phyloP scores from a whole-genome alignment of 805 yeast species.

The Candida suzukii region DNA sequence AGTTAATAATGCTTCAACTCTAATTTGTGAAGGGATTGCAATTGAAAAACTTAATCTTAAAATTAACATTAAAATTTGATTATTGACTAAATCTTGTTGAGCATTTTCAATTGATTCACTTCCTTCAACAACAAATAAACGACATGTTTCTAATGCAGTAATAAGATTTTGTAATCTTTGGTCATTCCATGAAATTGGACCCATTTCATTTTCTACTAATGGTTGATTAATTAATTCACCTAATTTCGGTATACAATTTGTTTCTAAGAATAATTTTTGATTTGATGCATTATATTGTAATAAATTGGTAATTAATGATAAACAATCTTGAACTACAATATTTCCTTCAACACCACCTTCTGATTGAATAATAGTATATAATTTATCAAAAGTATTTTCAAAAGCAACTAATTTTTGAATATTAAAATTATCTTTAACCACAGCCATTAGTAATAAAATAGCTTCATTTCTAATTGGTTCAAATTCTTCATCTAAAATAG shows the following conservation, averaged over 20 bases:
- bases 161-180: constrained; percentile 64
- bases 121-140: constrained; percentile 66
- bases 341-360: constrained; percentile 92
- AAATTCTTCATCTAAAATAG: constrained; percentile 50
- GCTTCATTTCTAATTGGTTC: constrained; percentile 91
- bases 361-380: constrained; percentile 71
- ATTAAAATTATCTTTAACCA: constrained; percentile 75
- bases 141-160: constrained; percentile 64
- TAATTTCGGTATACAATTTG: constrained; percentile 66
- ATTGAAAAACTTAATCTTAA: constrained; percentile 66
- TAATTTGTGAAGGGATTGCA: constrained; percentile 54
- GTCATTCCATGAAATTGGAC: constrained; percentile 63
- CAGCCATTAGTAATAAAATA: constrained; percentile 71
- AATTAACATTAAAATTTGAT: constrained; percentile 59
- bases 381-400: constrained; percentile 80
- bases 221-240: constrained; percentile 61
- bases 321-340: constrained; percentile 83
- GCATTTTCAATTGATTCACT: constrained; percentile 54
- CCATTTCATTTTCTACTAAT: constrained; percentile 30
- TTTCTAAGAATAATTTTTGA: constrained; percentile 82
- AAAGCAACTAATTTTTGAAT: constrained; percentile 92
- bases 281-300: constrained; percentile 81
- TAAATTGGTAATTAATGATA: constrained; percentile 65
- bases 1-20: constrained; percentile 63
- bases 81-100: constrained; percentile 52